These are phyloP conservation scores for Elsinoe arachidis DNA, from an alignment of 2,329 filamentous ascomycete genomes.

Conservation along the genomic window DNA sequence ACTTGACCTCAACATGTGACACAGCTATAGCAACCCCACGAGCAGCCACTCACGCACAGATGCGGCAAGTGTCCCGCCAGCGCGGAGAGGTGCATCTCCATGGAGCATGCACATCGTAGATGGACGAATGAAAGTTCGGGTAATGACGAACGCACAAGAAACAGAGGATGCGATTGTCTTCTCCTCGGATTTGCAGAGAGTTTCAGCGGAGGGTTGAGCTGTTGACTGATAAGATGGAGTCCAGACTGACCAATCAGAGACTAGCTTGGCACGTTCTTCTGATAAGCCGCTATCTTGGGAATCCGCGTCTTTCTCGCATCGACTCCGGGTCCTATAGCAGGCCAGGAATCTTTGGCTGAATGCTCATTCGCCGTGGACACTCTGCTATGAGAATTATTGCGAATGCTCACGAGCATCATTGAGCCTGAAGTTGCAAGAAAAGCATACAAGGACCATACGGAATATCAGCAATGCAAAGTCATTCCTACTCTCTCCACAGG, in stretches of 20 bases:
- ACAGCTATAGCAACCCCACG: constrained; percentile 6
- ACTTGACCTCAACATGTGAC: constrained; percentile 11
- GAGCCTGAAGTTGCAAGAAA: not conserved
- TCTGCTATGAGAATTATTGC: no score
- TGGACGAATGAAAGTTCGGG: not conserved
- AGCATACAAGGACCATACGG: no score
- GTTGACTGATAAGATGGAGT: constrained; percentile 4
- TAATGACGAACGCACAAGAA: not conserved
- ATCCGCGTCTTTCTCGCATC: constrained; percentile 6
- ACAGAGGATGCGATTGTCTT: not conserved
- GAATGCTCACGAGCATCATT: not conserved
- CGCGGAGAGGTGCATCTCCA: constrained; percentile 11
- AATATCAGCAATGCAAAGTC: not conserved
- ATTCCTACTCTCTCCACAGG: not conserved
- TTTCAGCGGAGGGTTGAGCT: not conserved
- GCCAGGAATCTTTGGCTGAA: no score
- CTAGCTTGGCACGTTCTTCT: not conserved
- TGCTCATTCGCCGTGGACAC: no score
- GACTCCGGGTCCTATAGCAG: not conserved
- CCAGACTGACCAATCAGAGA: not conserved
- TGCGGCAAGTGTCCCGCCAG: not conserved
- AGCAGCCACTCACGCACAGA: constrained; percentile 3
- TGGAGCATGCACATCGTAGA: not conserved
- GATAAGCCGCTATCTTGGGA: not conserved
- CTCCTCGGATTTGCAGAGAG: constrained; percentile 10